Base-by-base conservation (phyloP, 768 basidiomycete species). In the Boletus subparvulus region DNA sequence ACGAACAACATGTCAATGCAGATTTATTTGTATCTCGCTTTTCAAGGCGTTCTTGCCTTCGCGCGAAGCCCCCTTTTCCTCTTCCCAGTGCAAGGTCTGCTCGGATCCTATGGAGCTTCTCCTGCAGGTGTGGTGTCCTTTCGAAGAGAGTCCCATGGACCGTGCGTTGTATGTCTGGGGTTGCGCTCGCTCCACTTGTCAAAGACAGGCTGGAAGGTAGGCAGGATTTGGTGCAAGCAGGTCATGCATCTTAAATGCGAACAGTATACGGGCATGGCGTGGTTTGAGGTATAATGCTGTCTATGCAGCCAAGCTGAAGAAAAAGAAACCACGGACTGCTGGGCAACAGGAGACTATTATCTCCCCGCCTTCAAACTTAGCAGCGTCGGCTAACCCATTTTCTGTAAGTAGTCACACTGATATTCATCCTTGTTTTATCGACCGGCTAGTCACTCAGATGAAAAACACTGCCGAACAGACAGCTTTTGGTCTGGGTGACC, bases 101-200 rank as follows among this genome's bases (percentile, higher is more conserved):
- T 76, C 78, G 11, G 72, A 77, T 19, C 83, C 87, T 0, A 93
- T 88, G 90, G 86, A 91, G 61, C 80, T 96, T 21, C 80, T 94
- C 37, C 79, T 90, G 12, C 92, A 95, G 66, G 80, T 96, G 65
- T 94, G 91, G 90, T 94, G 90, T 70, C 94, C 94, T 0, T 84
- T 94, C 62, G 88, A 94, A 66, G 78, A 86, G 37, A 94, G 90
- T 63, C 82, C 87, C 6, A 85, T 87, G 80, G 93, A 96, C 66
- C 82, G 94, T 50, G 88, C 86, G 4, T 74, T 94, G 46, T 94
- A 94, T 63, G 78, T 93, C 21, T 95, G 91, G 87, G 92, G 85
- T 12, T 96, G 93, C 65, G 77, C 88, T 3, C 77, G 80, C 36
- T 72, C 80, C 5, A 68, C 75, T 14, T 96, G 93, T 73, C 92